phyloP scores from a whole-genome alignment of 345 rosid species.

The Lumnitzera littorea region DNA sequence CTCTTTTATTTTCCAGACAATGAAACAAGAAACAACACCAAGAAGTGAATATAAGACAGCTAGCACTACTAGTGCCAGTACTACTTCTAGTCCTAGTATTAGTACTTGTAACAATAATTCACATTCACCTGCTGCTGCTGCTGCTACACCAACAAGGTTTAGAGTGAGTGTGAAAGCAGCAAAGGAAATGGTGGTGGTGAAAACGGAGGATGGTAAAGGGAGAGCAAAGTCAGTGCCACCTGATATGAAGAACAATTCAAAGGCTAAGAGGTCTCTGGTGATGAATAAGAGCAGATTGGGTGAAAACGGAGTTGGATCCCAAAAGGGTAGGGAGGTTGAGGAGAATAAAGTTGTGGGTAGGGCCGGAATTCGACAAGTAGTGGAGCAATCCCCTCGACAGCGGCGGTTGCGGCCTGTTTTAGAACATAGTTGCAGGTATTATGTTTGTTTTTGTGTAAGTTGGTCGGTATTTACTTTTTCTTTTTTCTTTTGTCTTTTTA shows the following conservation, averaged over 20 bases:
- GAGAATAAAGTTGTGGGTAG: constrained; percentile 18
- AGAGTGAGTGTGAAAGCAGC: constrained; percentile 19
- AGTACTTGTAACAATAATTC: too few species aligned
- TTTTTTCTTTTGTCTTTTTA: too few species aligned
- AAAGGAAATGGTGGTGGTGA: constrained; percentile 29
- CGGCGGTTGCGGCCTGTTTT: constrained; percentile 24
- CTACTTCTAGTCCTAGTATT: too few species aligned
- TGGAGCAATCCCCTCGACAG: constrained; percentile 51
- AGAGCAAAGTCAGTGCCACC: constrained; percentile 38
- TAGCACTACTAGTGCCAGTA: too few species aligned
- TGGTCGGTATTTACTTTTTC: too few species aligned
- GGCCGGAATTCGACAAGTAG: constrained; percentile 26
- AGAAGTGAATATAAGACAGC: too few species aligned
- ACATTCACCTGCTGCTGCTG: constrained; percentile 6
- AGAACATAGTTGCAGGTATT: neutral
- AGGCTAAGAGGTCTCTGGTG: constrained; percentile 29
- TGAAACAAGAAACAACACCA: too few species aligned
- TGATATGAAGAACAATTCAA: constrained; percentile 29
- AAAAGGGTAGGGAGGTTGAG: constrained; percentile 20
- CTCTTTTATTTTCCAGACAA: too few species aligned
- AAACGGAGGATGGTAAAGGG: constrained; percentile 12
- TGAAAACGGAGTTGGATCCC: constrained; percentile 29
- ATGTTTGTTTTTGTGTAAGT: neutral
- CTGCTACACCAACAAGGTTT: constrained; percentile 32
- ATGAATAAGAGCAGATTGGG: constrained; percentile 38